phyloP scores from a whole-genome alignment of 805 yeast species.

The Debaryomyces hansenii region DNA sequence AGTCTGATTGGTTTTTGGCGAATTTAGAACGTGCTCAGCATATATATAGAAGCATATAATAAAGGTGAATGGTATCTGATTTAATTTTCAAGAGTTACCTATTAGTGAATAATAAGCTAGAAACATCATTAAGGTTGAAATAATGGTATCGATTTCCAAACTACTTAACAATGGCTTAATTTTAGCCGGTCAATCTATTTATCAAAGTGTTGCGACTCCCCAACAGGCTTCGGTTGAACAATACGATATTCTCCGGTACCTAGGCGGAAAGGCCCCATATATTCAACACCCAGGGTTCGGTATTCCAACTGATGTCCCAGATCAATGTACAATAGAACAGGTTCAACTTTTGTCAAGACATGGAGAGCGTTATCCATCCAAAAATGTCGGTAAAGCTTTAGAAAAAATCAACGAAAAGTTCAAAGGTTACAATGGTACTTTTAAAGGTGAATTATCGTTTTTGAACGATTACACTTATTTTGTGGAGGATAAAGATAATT shows the following conservation, averaged over 20 bases:
- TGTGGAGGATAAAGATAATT: slow-evolving; percentile 32
- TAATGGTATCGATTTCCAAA: slow-evolving; percentile 31
- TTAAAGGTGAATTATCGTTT: slow-evolving; percentile 53
- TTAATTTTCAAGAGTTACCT: too few species aligned
- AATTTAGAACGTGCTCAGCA: too few species aligned
- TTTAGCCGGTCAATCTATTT: slow-evolving; percentile 25
- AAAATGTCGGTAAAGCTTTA: slow-evolving; percentile 23
- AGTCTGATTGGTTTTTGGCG: too few species aligned
- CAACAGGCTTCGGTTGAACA: slow-evolving; percentile 44
- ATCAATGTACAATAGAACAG: slow-evolving; percentile 56
- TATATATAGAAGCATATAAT: too few species aligned
- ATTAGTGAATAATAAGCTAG: too few species aligned
- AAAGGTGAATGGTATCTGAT: too few species aligned
- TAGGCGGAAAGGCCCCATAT: slow-evolving; percentile 62
- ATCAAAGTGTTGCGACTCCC: slow-evolving; percentile 36
- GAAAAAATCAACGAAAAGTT: slow-evolving; percentile 28
- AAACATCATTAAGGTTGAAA: neutral
- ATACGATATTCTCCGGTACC: slow-evolving; percentile 47
- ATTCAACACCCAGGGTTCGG: slow-evolving; percentile 54
- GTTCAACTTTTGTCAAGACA: slow-evolving; percentile 74
- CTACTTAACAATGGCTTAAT: slow-evolving; percentile 29
- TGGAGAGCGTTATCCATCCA: slow-evolving; percentile 65
- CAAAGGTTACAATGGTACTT: slow-evolving; percentile 23
- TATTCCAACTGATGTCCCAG: slow-evolving; percentile 48
- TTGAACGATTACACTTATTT: slow-evolving; percentile 56